phyloP scores from a whole-genome alignment of 495 filamentous ascomycete species.

The Aspergillus sclerotioniger region DNA sequence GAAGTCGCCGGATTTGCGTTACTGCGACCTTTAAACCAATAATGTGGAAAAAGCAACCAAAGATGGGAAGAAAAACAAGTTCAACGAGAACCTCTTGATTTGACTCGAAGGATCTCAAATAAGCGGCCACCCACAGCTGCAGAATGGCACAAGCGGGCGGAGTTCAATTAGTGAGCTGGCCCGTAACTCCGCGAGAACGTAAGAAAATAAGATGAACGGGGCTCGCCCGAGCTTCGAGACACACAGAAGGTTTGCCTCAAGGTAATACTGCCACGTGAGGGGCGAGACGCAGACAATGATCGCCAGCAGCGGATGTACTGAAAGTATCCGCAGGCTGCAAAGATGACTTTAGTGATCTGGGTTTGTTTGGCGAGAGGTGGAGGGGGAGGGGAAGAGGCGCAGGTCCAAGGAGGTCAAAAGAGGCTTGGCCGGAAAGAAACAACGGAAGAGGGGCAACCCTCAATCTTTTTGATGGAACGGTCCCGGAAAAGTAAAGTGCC shows the following conservation, averaged over 20 bases:
- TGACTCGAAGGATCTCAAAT: constrained; percentile 21
- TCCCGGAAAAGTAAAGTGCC: background rate
- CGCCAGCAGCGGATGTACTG: constrained; percentile 17
- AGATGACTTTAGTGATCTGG: constrained; percentile 7
- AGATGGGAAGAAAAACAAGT: background rate
- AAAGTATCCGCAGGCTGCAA: constrained; percentile 9
- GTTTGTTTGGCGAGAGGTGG: constrained; percentile 13
- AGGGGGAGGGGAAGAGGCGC: constrained; percentile 8
- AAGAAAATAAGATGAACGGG: constrained; percentile 10
- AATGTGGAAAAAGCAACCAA: background rate
- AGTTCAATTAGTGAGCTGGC: constrained; percentile 15
- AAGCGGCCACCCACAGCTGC: constrained; percentile 24
- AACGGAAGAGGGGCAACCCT: constrained; percentile 12
- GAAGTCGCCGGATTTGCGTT: constrained; percentile 1
- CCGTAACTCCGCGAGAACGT: constrained; percentile 26
- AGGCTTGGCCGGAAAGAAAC: constrained; percentile 21
- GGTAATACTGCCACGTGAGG: constrained; percentile 27
- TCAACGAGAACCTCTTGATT: constrained; percentile 14
- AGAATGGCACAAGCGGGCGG: constrained; percentile 18
- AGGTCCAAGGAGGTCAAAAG: constrained; percentile 15
- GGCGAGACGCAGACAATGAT: constrained; percentile 14
- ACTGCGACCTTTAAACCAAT: background rate
- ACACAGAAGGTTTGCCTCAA: constrained; percentile 14
- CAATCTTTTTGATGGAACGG: constrained; percentile 8
- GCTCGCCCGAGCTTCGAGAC: constrained; percentile 15